These are phyloP conservation scores for Ceratocystis alfenasii DNA, from an alignment of 2,329 filamentous ascomycete genomes.

Conservation along the genomic window DNA sequence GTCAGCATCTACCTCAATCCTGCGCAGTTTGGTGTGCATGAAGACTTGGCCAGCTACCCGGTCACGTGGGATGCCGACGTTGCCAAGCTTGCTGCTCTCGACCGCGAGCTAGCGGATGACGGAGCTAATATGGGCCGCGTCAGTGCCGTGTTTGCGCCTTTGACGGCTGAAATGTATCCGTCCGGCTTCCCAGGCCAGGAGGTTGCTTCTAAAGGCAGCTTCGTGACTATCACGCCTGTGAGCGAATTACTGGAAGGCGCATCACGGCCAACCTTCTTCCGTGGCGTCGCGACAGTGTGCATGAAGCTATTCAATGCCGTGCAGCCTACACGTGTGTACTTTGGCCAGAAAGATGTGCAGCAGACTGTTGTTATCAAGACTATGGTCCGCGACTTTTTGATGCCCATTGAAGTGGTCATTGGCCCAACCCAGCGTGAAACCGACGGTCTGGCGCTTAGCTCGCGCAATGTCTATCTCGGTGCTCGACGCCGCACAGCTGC, in stretches of 20 bases:
- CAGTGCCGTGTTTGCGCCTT: constrained; percentile 75
- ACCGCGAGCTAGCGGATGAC: constrained; percentile 57
- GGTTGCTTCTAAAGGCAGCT: constrained; percentile 67
- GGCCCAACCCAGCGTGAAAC: constrained; percentile 61
- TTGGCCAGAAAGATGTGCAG: constrained; percentile 96
- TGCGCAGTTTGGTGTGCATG: constrained; percentile 81
- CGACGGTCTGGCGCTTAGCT: constrained; percentile 83
- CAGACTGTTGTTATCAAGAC: constrained; percentile 82
- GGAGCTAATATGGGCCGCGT: constrained; percentile 54
- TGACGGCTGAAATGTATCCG: constrained; percentile 77
- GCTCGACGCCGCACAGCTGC: constrained; percentile 58
- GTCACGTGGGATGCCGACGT: constrained; percentile 77
- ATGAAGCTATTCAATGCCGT: constrained; percentile 55
- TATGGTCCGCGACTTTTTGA: constrained; percentile 76
- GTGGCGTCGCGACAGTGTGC: constrained; percentile 90
- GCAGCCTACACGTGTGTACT: constrained; percentile 62
- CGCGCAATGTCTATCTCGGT: constrained; percentile 86
- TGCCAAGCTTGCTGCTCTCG: constrained; percentile 51
- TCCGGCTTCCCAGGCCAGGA: constrained; percentile 61
- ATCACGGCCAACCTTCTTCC: constrained; percentile 85
- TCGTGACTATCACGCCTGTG: constrained; percentile 81
- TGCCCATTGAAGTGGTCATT: constrained; percentile 63
- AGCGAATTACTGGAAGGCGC: constrained; percentile 70
- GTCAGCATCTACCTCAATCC: constrained; percentile 94
- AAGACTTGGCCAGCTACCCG: constrained; percentile 82